Conservation (phyloP, 148 eudicot genomes). For the Selenicereus undatus region DNA sequence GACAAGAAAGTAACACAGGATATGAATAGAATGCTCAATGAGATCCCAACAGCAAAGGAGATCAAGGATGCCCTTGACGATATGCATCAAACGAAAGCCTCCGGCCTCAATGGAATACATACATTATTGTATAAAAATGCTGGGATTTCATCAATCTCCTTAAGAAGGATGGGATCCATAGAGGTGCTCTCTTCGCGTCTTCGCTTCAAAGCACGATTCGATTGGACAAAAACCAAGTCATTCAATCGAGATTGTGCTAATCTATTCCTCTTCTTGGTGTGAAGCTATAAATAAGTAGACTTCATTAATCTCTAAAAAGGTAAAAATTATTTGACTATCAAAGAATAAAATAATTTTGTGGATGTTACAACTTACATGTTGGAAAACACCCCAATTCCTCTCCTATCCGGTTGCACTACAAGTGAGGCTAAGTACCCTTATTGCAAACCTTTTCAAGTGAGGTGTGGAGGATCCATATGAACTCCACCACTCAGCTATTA, state of each 20-base stretch:
- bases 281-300: no score
- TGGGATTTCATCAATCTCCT: neutral
- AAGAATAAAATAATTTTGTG: no score
- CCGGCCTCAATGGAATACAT: neutral
- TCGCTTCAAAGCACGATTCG: neutral
- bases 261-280: no score
- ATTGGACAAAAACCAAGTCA: constrained; percentile 1
- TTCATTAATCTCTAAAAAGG: no score
- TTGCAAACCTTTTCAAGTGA: no score
- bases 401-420: no score
- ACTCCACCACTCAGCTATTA: no score
- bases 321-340: no score
- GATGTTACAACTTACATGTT: no score
- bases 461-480: no score
- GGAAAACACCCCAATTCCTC: no score
- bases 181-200: neutral
- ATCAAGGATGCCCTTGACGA: neutral
- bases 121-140: neutral
- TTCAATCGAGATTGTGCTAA: neutral
- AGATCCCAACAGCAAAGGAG: neutral
- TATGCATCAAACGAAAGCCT: neutral
- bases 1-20: neutral
- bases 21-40: neutral
- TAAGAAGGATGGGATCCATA: neutral
- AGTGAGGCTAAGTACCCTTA: no score